Percentiles rank a stretch among this genome's conserved stretches.
These are phyloP conservation scores for Leishmania aethiopica DNA, from an alignment of 208 protist genomes.

Conservation along the genomic window DNA sequence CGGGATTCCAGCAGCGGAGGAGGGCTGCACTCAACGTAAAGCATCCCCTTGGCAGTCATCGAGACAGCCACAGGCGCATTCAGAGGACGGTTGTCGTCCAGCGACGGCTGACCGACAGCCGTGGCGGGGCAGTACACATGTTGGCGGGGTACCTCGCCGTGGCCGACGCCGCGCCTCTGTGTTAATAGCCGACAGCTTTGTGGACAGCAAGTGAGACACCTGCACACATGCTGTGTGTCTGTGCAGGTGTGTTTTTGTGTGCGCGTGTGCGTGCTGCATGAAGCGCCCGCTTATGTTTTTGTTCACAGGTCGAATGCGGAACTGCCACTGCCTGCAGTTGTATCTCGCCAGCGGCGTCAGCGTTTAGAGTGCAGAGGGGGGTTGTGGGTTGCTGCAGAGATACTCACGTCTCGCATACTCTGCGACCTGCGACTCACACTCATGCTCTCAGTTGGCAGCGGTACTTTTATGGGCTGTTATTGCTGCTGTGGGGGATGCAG, in stretches of 20 bases:
- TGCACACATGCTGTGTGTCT: background rate
- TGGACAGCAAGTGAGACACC: slow-evolving; percentile 18
- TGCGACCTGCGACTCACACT: background rate
- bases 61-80: background rate
- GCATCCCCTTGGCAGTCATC: background rate
- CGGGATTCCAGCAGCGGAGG: slow-evolving; percentile 31
- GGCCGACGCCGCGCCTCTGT: slow-evolving; percentile 35
- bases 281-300: too few species aligned
- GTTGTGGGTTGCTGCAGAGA: background rate
- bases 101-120: background rate
- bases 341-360: background rate
- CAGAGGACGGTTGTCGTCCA: background rate
- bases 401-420: background rate
- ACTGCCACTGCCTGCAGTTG: background rate
- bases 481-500: background rate
- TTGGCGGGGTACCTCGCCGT: background rate
- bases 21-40: background rate
- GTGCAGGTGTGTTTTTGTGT: too few species aligned
- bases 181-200: slow-evolving; percentile 54
- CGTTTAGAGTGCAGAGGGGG: background rate
- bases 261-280: too few species aligned
- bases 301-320: background rate
- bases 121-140: background rate
- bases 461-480: background rate
- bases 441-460: background rate